Percentiles rank a stretch among this genome's conserved stretches.
Conservation (phyloP, 352 stramenopile species). For the Globisporangium lucens region DNA sequence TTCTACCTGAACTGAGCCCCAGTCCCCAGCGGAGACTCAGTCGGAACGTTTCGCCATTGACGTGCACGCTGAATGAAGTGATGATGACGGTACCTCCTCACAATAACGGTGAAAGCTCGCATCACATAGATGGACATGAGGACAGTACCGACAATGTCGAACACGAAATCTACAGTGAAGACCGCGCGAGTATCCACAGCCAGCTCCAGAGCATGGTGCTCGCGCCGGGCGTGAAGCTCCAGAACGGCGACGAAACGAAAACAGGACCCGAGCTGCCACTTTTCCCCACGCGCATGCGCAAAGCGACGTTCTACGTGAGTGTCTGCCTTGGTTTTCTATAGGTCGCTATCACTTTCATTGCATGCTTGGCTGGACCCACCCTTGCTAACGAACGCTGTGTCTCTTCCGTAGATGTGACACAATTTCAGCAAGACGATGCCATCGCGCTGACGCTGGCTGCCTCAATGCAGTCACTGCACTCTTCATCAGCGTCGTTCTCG, state of each 20-base stretch:
- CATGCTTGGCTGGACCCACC: too few species aligned
- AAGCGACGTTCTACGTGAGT: constrained; percentile 31
- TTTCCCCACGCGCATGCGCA: constrained; percentile 27
- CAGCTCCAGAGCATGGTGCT: constrained; percentile 21
- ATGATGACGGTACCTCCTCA: background rate
- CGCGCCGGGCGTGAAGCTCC: constrained; percentile 29
- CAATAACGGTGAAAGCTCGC: background rate
- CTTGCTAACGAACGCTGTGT: too few species aligned
- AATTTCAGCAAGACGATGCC: constrained; percentile 14
- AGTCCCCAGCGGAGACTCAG: constrained; percentile 5
- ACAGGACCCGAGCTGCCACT: constrained; percentile 26
- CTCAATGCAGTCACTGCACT: constrained; percentile 16
- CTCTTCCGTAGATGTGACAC: background rate
- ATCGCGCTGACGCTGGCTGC: background rate
- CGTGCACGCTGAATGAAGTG: background rate
- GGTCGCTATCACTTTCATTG: too few species aligned
- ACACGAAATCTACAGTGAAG: background rate
- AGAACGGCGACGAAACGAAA: constrained; percentile 20
- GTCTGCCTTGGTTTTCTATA: background rate
- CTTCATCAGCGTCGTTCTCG: constrained; percentile 1
- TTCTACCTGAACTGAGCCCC: constrained; percentile 10
- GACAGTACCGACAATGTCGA: background rate
- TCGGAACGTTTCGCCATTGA: background rate
- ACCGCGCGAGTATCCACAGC: background rate
- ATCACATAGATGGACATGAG: background rate